Conservation (phyloP, 179 eudicot species). For the Gypsophila paniculata region DNA sequence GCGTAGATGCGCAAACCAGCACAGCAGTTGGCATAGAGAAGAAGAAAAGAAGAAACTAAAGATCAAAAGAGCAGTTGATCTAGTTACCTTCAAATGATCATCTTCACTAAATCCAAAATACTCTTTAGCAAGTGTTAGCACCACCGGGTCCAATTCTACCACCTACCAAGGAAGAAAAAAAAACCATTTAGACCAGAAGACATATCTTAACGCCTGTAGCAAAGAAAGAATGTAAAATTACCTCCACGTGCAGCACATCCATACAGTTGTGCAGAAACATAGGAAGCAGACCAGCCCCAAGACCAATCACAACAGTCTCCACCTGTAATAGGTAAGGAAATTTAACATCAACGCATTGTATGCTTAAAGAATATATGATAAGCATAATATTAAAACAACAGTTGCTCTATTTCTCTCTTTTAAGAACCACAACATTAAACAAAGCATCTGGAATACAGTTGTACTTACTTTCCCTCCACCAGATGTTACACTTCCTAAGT, state of each 20-base stretch:
- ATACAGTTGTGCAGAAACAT: constrained; percentile 71
- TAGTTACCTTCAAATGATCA: constrained; percentile 59
- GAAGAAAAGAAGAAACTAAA: background rate
- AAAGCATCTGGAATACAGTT: constrained; percentile 3
- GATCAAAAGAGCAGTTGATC: background rate
- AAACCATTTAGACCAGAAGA: constrained; percentile 16
- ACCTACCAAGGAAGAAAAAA: constrained; percentile 44
- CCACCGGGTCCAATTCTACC: constrained; percentile 82
- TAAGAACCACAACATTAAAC: background rate
- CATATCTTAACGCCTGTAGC: background rate
- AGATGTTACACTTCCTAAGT: constrained; percentile 48
- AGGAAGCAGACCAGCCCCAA: constrained; percentile 96
- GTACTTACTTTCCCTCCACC: constrained; percentile 51
- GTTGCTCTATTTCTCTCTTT: background rate
- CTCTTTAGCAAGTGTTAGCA: constrained; percentile 58
- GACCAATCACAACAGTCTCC: constrained; percentile 73
- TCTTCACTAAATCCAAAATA: constrained; percentile 72
- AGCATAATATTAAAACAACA: background rate
- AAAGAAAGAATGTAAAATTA: constrained; percentile 26
- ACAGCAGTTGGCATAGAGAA: background rate
- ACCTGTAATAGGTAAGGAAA: constrained; percentile 38
- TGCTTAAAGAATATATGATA: constrained; percentile 2
- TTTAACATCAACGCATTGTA: background rate
- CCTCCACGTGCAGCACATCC: constrained; percentile 59
- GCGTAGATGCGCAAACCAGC: constrained; percentile 1